phyloP scores from a whole-genome alignment of 129 eudicot species.

The Flaveria sonorensis region DNA sequence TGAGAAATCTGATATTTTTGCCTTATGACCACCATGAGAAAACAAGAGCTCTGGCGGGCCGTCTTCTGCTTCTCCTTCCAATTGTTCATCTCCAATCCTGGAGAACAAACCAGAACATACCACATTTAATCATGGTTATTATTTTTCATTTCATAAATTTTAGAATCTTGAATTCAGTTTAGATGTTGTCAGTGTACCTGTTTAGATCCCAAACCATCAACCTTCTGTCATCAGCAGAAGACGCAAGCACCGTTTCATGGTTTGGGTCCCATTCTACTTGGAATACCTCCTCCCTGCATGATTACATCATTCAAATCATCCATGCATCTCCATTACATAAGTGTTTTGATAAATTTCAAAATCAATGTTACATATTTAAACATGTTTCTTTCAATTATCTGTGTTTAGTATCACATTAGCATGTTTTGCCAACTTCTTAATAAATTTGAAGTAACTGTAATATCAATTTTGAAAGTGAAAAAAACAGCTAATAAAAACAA shows the following conservation, averaged over 20 bases:
- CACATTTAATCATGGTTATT: background rate
- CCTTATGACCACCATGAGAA: conserved; percentile 98
- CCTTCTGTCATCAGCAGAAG: conserved; percentile 92
- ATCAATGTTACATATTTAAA: background rate
- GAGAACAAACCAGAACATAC: background rate
- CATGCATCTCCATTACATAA: background rate
- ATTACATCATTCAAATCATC: conserved; percentile 14
- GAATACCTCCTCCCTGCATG: conserved; percentile 77
- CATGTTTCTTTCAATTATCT: background rate
- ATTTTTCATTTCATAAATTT: background rate
- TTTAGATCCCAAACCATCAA: conserved; percentile 99
- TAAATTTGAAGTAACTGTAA: background rate
- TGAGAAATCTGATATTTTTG: conserved; percentile 90
- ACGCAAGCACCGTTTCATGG: conserved; percentile 90
- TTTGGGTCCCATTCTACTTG: conserved; percentile 99
- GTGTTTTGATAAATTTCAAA: background rate
- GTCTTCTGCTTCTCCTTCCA: conserved; percentile 98
- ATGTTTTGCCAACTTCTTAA: background rate
- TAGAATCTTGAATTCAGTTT: conserved; percentile 4
- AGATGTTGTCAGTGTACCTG: conserved; percentile 51
- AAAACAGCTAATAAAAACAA: background rate
- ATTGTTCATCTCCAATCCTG: conserved; percentile 97
- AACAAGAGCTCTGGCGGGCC: conserved; percentile 96
- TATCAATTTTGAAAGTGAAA: background rate
- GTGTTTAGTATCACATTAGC: background rate